Conservation (phyloP, 108 stramenopile genomes). For the Cyclotella sp. region DNA sequence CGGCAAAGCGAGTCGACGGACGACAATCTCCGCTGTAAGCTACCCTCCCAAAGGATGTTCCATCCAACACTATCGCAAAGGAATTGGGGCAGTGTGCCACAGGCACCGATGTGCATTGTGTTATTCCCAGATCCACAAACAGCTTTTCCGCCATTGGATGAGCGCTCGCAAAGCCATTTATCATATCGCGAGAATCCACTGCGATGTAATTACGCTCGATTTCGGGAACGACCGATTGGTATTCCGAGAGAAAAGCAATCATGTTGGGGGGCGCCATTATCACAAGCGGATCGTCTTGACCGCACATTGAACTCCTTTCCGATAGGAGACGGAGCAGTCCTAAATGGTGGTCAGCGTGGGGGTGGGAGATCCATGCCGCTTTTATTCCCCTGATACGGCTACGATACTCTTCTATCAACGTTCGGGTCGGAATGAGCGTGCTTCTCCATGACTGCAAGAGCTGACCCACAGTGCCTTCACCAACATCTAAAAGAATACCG, state of each 20-base stretch:
- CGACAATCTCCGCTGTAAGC: constrained; percentile 96
- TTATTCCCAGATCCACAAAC: constrained; percentile 62
- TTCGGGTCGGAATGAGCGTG: constrained; percentile 12
- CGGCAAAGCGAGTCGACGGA: constrained; percentile 82
- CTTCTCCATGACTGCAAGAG: constrained; percentile 74
- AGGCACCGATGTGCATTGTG: constrained; percentile 64
- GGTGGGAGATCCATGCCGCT: constrained; percentile 96
- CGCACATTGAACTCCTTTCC: constrained; percentile 56
- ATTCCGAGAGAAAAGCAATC: constrained; percentile 79
- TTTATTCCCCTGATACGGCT: constrained; percentile 62
- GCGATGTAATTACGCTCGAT: constrained; percentile 66
- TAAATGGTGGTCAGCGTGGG: constrained; percentile 98
- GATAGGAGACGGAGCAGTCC: constrained; percentile 89
- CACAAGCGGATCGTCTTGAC: constrained; percentile 63
- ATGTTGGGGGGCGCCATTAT: constrained; percentile 88
- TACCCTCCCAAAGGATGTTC: constrained; percentile 80
- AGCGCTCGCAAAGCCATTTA: constrained; percentile 13
- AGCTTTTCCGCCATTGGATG: constrained; percentile 53
- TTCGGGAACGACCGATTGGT: constrained; percentile 61
- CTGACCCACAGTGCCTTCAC: constrained; percentile 96
- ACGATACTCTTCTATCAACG: constrained; percentile 39
- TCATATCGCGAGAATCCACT: constrained; percentile 76
- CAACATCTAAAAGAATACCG: constrained; percentile 89
- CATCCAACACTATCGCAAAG: constrained; percentile 83
- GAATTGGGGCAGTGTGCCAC: constrained; percentile 91